Evolutionary conservation across 192 early-diverging fungal species (phyloP).

Genomic region (Coemansia aciculifera): DNA sequence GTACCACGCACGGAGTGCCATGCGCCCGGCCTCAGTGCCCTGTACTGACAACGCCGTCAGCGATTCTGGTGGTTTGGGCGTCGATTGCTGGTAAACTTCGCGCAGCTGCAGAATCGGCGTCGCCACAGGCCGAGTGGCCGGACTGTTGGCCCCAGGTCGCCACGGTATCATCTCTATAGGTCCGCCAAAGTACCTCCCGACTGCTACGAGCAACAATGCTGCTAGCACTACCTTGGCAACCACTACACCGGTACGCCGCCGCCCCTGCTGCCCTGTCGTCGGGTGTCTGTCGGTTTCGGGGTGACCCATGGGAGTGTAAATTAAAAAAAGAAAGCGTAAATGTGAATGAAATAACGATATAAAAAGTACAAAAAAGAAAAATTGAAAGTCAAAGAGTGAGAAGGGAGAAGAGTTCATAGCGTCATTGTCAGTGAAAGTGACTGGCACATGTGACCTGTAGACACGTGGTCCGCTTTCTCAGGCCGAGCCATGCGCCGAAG

Average conservation of each 20-base stretch:
- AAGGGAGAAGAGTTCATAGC: neutral
- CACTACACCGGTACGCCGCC: neutral
- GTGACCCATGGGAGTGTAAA: neutral
- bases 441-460: slow-evolving; percentile 6
- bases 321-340: neutral
- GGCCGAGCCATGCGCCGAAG: neutral
- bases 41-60: slow-evolving; percentile 42
- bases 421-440: neutral
- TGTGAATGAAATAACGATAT: neutral
- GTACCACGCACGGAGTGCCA: slow-evolving; percentile 46
- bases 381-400: neutral
- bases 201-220: slow-evolving; percentile 3
- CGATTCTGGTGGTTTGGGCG: slow-evolving; percentile 36
- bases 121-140: slow-evolving; percentile 2
- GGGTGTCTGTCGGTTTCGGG: neutral
- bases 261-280: neutral
- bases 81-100: slow-evolving; percentile 48
- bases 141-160: slow-evolving; percentile 12
- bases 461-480: slow-evolving; percentile 1
- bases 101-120: slow-evolving; percentile 36
- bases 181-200: slow-evolving; percentile 24
- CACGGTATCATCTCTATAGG: slow-evolving; percentile 38
- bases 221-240: slow-evolving; percentile 1
- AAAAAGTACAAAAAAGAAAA: slow-evolving; percentile 4
- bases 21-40: slow-evolving; percentile 35